Base-by-base conservation (phyloP, 1,284 basidiomycete genomes). In the Boletus sp. region DNA sequence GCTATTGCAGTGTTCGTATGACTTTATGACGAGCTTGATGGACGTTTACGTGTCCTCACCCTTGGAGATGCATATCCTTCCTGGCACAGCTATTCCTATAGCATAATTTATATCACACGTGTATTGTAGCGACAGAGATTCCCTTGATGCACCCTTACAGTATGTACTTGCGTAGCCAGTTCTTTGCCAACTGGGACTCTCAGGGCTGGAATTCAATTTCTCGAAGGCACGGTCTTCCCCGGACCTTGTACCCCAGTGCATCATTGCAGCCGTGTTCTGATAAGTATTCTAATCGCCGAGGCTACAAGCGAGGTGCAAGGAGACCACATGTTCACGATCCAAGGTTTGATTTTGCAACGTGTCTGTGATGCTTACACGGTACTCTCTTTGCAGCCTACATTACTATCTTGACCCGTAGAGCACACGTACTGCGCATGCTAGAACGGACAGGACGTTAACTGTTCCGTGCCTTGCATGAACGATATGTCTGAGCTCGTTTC, bases 1-100 rank as follows among this genome's bases (percentile, higher is more conserved):
- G 75, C 73, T 5, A 69, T 80, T 52, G 68, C 69, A 22, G 61
- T 80, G 37, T 80, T 73, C 55, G 72, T 74, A 29, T 80, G 58
- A 70, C 35, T 35, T 5, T 10, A 13, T 36, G 39, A 43, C 32
- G 37, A 45, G 47, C 38, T 30, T 47, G 40, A 27, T 50, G 49
- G 50, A 48, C 26, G 22, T 50, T 55, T 54, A 53, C 59, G 50
- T 55, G 51, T 48, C 41, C 27, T 34, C 5, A 7, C 32, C 26
- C 41, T 39, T n/a, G 49, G 46, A 32, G 40, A 27, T 35, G 27
- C 20, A 56, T 44, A 41, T 41, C 36, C 49, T 27, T 30, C n/a
- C n/a, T 47, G 25, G 46, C 38, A 32, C 35, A 25, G 16, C 26
- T 39, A 37, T 43, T 39, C 20, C 40, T 40, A 36, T 47, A 32